Percentiles rank a stretch among this genome's conserved stretches.
Evolutionary conservation across 2,329 filamentous ascomycete species (phyloP).

Genomic region (Penicillium freii): DNA sequence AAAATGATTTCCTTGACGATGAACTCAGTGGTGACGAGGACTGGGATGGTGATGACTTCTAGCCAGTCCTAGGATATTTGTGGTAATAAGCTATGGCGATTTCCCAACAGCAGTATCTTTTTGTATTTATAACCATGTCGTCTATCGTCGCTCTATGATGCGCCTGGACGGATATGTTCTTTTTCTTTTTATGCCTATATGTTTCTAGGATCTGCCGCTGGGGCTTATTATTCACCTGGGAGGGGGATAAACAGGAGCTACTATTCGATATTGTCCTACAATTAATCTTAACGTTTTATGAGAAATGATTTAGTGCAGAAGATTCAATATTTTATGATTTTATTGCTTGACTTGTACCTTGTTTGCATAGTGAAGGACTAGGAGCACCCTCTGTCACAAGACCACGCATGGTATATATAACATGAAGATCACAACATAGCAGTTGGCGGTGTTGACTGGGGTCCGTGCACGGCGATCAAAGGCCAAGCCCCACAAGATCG

Average conservation of each 20-base stretch:
- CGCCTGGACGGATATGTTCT: neutral
- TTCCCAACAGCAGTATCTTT: neutral
- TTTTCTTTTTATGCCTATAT: neutral
- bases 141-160: neutral
- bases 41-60: constrained; percentile 54
- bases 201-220: neutral
- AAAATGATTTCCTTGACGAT: constrained; percentile 60
- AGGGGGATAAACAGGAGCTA: neutral
- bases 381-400: too few relatives aligned
- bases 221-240: neutral
- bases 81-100: constrained; percentile 16
- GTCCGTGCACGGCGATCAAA: constrained; percentile 19
- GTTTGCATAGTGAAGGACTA: neutral
- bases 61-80: constrained; percentile 23
- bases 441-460: neutral
- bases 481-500: constrained; percentile 25
- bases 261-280: neutral
- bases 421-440: neutral
- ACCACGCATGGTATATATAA: too few relatives aligned
- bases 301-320: too few relatives aligned
- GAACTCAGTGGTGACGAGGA: constrained; percentile 62
- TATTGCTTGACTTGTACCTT: neutral
- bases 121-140: neutral
- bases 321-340: neutral
- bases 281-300: neutral